phyloP scores from a whole-genome alignment of 352 stramenopile species.

The Phytophthora pisi region DNA sequence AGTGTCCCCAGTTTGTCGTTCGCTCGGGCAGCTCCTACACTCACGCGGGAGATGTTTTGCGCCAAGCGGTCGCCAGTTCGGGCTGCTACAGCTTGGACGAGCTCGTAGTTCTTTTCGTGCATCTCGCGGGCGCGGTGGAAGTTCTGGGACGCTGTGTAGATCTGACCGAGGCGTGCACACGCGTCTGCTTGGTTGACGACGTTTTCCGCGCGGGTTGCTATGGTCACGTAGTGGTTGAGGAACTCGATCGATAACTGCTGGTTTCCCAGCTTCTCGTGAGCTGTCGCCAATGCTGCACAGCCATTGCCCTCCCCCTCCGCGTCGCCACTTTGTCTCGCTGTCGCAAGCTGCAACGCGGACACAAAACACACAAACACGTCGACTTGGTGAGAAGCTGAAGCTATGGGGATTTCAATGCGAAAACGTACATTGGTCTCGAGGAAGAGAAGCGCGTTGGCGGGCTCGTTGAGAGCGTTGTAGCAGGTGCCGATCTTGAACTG shows the following conservation, averaged over 20 bases:
- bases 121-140: slow-evolving; percentile 85
- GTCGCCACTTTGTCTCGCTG: slow-evolving; percentile 58
- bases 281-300: slow-evolving; percentile 88
- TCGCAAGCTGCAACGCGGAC: slow-evolving; percentile 45
- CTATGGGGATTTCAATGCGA: slow-evolving; percentile 4
- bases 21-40: slow-evolving; percentile 65
- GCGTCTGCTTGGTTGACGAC: slow-evolving; percentile 86
- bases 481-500: slow-evolving; percentile 81
- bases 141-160: slow-evolving; percentile 83
- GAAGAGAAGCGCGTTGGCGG: slow-evolving; percentile 77
- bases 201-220: slow-evolving; percentile 85
- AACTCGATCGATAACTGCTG: slow-evolving; percentile 88
- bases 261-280: slow-evolving; percentile 83
- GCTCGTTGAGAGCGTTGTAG: slow-evolving; percentile 70
- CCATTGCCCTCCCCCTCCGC: slow-evolving; percentile 82
- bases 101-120: slow-evolving; percentile 91
- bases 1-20: slow-evolving; percentile 76
- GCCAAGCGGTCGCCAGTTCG: slow-evolving; percentile 45
- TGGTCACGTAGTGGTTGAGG: slow-evolving; percentile 84
- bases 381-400: neutral
- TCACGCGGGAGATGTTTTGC: slow-evolving; percentile 74
- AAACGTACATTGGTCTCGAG: slow-evolving; percentile 75
- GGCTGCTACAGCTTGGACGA: slow-evolving; percentile 59
- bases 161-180: slow-evolving; percentile 84
- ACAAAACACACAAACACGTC: slow-evolving; percentile 3